These are phyloP conservation scores for Manihot esculenta DNA, from an alignment of 441 rosid genomes.

Conservation along the genomic window DNA sequence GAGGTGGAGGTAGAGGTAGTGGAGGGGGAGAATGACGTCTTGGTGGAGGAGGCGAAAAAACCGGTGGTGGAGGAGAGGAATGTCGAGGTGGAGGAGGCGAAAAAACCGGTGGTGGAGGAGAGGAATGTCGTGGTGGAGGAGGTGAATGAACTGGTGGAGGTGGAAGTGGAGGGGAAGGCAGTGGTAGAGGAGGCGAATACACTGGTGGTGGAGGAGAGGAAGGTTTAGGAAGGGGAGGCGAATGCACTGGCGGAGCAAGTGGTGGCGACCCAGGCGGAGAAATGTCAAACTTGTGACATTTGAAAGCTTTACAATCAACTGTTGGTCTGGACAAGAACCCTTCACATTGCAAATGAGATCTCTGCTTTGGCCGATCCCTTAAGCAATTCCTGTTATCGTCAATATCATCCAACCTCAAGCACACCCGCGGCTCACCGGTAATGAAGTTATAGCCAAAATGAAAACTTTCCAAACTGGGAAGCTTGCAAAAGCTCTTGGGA, in stretches of 20 bases:
- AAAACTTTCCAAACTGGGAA: conserved; percentile 69
- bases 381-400: conserved; percentile 72
- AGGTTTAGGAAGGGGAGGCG: conserved; percentile 1
- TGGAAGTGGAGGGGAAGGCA: conserved; percentile 25
- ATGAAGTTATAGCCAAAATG: conserved; percentile 71
- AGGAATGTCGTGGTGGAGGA: conserved; percentile 9
- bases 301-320: conserved; percentile 57
- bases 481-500: conserved; percentile 59
- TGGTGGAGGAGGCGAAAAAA: conserved; percentile 21
- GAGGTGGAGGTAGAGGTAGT: not conserved
- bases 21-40: not conserved
- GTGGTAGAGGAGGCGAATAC: not conserved
- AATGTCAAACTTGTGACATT: conserved; percentile 45
- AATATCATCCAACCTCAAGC: conserved; percentile 51
- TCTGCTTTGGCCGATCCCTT: conserved; percentile 61
- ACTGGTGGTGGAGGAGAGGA: conserved; percentile 28
- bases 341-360: conserved; percentile 58
- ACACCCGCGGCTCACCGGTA: conserved; percentile 65
- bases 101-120: conserved; percentile 13
- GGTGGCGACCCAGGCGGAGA: conserved; percentile 38
- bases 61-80: conserved; percentile 26
- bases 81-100: not conserved
- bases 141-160: conserved; percentile 2
- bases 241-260: not conserved
- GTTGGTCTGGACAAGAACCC: conserved; percentile 49